These are phyloP conservation scores for Zygotorulaspora sp. DNA, from an alignment of 805 yeast species.

Conservation along the genomic window DNA sequence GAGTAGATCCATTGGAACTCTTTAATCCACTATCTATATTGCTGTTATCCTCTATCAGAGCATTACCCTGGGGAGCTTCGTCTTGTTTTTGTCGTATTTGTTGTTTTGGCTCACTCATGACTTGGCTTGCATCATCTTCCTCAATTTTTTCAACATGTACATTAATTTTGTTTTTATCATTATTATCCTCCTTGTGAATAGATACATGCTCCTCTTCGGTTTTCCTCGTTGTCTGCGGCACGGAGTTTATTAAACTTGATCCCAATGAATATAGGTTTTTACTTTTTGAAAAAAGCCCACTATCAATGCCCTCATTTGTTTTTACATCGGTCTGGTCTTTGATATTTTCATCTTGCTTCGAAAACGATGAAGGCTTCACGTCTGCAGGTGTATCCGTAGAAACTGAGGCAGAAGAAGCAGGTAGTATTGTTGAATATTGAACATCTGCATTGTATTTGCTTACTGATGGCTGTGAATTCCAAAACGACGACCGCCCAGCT, in stretches of 20 bases:
- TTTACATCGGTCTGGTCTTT: conserved; percentile 2
- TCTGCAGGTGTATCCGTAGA: neutral
- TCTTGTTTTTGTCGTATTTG: neutral
- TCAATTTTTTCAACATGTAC: neutral
- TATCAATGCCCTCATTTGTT: neutral
- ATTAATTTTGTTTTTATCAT: conserved; percentile 1
- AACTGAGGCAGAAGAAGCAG: neutral
- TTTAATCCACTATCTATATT: too few species aligned
- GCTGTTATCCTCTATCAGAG: neutral
- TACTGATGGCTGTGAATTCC: conserved; percentile 11
- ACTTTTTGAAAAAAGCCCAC: too few species aligned
- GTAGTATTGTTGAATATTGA: neutral
- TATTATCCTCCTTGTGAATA: conserved; percentile 16
- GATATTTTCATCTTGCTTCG: conserved; percentile 4
- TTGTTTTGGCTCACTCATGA: neutral
- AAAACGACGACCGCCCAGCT: conserved; percentile 13
- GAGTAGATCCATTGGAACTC: neutral
- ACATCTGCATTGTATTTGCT: conserved; percentile 2
- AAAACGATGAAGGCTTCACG: neutral
- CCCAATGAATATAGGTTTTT: conserved; percentile 22
- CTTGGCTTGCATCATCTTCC: neutral
- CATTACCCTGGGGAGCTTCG: neutral
- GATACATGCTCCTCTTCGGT: conserved; percentile 16
- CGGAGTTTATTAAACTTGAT: conserved; percentile 32
- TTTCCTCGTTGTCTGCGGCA: conserved; percentile 25